Evolutionary conservation across 805 yeast species (phyloP).

Genomic region (Zygosaccharomyces lentus): DNA sequence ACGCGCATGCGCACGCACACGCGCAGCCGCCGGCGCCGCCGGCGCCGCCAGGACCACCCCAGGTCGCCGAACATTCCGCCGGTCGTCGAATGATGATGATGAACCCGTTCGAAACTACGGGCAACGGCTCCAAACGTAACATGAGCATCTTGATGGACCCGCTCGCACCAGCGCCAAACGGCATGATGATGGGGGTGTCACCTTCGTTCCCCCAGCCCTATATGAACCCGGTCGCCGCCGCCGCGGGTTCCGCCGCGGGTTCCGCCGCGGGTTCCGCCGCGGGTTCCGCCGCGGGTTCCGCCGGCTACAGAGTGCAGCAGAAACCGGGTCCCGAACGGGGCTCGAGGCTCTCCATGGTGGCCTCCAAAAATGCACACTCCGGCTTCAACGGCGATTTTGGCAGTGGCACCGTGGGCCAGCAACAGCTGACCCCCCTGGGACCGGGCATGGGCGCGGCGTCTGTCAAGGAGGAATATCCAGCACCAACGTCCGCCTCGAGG

Average conservation of each 20-base stretch:
- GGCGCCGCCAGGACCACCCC: slow-evolving; percentile 5
- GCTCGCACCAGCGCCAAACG: slow-evolving; percentile 20
- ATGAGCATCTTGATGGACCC: slow-evolving; percentile 30
- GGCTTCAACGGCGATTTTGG: slow-evolving; percentile 10
- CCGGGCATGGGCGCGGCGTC: slow-evolving; percentile 6
- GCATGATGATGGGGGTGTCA: slow-evolving; percentile 3
- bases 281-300: background rate
- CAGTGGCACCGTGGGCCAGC: slow-evolving; percentile 7
- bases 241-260: no score
- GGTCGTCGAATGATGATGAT: slow-evolving; percentile 19
- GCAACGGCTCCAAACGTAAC: slow-evolving; percentile 22
- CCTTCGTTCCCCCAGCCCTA: slow-evolving; percentile 7
- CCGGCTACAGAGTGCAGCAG: background rate
- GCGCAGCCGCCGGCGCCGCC: slow-evolving; percentile 2
- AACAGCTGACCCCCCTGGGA: background rate
- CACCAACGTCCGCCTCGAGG: background rate
- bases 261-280: no score
- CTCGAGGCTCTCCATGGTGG: background rate
- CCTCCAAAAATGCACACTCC: background rate
- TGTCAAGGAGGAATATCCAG: slow-evolving; percentile 4
- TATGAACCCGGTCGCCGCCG: slow-evolving; percentile 9
- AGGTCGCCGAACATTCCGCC: slow-evolving; percentile 11
- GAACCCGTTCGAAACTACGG: slow-evolving; percentile 23
- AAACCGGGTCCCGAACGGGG: background rate
- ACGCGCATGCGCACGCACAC: background rate